These are phyloP conservation scores for Alopecurus myosuroides DNA, from an alignment of 176 grass and related monocot species.

Conservation along the genomic window DNA sequence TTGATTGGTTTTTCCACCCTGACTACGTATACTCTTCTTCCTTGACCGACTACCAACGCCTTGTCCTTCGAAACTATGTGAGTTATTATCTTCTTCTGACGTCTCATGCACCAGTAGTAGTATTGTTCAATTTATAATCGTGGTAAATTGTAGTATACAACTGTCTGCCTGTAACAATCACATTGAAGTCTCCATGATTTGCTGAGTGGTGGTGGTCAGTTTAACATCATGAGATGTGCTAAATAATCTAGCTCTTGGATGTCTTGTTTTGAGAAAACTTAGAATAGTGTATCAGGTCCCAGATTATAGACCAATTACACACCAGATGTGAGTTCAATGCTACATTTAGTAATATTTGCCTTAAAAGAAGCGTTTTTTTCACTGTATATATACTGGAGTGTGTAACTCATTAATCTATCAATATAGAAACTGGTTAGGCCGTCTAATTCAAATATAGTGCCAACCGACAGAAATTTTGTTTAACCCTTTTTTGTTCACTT, in stretches of 20 bases:
- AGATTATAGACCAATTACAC: not conserved
- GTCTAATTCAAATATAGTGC: not conserved
- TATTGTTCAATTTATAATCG: not conserved
- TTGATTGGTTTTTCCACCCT: slow-evolving; percentile 15
- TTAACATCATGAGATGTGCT: no score
- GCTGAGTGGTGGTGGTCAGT: not conserved
- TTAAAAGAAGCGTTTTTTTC: no score
- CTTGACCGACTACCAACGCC: not conserved
- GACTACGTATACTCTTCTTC: not conserved
- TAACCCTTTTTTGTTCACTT: not conserved
- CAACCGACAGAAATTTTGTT: not conserved
- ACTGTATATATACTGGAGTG: not conserved
- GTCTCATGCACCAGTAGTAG: no score
- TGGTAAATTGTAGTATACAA: not conserved
- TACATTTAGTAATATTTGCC: no score
- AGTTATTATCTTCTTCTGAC: no score
- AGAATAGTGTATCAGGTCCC: not conserved
- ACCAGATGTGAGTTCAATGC: no score
- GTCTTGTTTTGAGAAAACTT: not conserved
- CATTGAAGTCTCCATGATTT: not conserved
- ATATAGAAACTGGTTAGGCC: not conserved
- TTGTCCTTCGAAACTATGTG: not conserved
- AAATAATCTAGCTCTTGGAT: not conserved
- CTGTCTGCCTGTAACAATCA: not conserved
- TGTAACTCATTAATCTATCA: not conserved